Evolutionary conservation across 2,329 filamentous ascomycete genomes (phyloP).

Genomic region (Apiospora hydei): DNA sequence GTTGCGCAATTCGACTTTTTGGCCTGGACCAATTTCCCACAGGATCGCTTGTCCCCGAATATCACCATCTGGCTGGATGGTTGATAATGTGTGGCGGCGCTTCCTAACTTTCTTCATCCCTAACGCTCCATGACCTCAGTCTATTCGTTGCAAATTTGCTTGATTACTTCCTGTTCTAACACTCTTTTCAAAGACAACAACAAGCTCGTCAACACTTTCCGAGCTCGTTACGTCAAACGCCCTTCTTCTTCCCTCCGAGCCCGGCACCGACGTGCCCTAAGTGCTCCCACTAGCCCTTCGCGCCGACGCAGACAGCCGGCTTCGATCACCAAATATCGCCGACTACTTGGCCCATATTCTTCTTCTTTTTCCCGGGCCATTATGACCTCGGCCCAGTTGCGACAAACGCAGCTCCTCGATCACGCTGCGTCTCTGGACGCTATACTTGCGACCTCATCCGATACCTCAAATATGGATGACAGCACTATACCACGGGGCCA

Average conservation of each 20-base stretch:
- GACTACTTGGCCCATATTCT: slow-evolving; percentile 27
- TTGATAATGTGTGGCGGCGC: slow-evolving; percentile 36
- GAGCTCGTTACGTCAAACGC: slow-evolving; percentile 38
- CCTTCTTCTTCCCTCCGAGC: slow-evolving; percentile 35
- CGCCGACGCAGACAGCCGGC: slow-evolving; percentile 29
- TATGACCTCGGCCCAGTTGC: slow-evolving; percentile 41
- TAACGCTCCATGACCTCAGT: slow-evolving; percentile 40
- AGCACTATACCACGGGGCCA: slow-evolving; percentile 29
- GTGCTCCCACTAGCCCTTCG: slow-evolving; percentile 37
- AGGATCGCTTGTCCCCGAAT: slow-evolving; percentile 38
- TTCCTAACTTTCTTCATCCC: slow-evolving; percentile 31
- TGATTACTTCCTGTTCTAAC: slow-evolving; percentile 39
- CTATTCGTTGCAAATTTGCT: slow-evolving; percentile 42
- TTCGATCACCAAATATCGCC: slow-evolving; percentile 29
- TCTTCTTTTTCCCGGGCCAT: slow-evolving; percentile 29
- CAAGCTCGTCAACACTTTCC: slow-evolving; percentile 36
- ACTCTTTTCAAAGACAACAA: slow-evolving; percentile 39
- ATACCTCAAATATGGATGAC: slow-evolving; percentile 29
- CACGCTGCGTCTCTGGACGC: slow-evolving; percentile 38
- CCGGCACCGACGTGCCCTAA: slow-evolving; percentile 38
- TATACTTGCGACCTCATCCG: slow-evolving; percentile 35
- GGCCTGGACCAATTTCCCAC: slow-evolving; percentile 35
- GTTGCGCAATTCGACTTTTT: slow-evolving; percentile 9
- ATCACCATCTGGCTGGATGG: slow-evolving; percentile 40
- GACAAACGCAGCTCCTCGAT: slow-evolving; percentile 35